Percentiles rank a stretch among this genome's conserved stretches.
phyloP scores from a whole-genome alignment of 768 basidiomycete species.

The Russula ochroleuca region DNA sequence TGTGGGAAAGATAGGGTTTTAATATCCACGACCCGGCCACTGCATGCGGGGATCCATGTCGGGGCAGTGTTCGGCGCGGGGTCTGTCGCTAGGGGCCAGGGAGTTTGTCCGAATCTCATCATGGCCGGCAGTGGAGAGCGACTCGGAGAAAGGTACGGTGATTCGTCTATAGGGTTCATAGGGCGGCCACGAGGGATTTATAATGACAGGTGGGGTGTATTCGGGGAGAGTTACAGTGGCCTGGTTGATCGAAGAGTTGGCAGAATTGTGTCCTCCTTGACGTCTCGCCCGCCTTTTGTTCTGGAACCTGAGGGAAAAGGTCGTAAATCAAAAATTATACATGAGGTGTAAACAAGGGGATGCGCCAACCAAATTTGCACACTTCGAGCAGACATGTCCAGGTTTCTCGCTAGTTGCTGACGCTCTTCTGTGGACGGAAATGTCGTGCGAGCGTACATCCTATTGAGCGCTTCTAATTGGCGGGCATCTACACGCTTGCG shows the following conservation, averaged over 20 bases:
- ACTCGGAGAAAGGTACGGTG: constrained; percentile 18
- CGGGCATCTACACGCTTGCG: constrained; percentile 78
- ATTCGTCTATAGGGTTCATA: constrained; percentile 18
- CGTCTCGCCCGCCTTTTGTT: constrained; percentile 26
- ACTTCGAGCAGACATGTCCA: constrained; percentile 80
- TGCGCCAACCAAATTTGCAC: constrained; percentile 76
- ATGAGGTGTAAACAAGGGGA: neutral
- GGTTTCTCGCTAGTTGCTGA: constrained; percentile 61
- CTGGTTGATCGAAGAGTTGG: neutral
- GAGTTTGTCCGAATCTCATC: constrained; percentile 15
- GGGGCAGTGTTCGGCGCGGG: constrained; percentile 9
- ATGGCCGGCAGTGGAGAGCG: constrained; percentile 19
- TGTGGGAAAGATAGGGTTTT: constrained; percentile 15
- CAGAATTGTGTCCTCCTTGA: constrained; percentile 11
- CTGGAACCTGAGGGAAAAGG: constrained; percentile 23
- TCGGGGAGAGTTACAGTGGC: neutral
- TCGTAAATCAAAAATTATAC: constrained; percentile 2
- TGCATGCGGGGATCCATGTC: constrained; percentile 19
- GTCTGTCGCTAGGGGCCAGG: constrained; percentile 22
- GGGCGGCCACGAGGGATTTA: constrained; percentile 1
- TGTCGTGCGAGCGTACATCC: constrained; percentile 73
- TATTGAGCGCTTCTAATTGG: constrained; percentile 77
- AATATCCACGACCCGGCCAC: constrained; percentile 21
- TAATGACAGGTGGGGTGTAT: constrained; percentile 1
- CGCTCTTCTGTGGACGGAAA: constrained; percentile 88